Evolutionary conservation across 345 rosid species (phyloP).

Genomic region (Gynandropsis gynandra): DNA sequence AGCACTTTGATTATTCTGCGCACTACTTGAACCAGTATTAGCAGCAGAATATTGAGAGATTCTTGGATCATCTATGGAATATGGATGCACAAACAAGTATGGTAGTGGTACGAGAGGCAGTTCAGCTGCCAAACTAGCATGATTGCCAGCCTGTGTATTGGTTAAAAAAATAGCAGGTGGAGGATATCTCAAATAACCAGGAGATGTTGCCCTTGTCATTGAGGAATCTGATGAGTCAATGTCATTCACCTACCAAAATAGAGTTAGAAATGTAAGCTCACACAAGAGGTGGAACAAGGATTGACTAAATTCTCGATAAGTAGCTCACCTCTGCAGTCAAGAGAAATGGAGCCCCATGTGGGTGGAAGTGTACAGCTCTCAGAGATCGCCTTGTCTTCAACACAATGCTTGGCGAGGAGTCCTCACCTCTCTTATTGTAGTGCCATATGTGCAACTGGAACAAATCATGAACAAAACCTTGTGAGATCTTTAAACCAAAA

Average conservation of each 20-base stretch:
- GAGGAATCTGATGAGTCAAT: slow-evolving; percentile 75
- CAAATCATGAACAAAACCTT: slow-evolving; percentile 18
- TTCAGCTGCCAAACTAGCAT: slow-evolving; percentile 40
- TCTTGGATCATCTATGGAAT: slow-evolving; percentile 43
- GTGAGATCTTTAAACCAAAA: slow-evolving; percentile 8
- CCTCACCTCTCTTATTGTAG: slow-evolving; percentile 57
- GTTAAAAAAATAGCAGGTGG: slow-evolving; percentile 63
- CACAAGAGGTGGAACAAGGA: slow-evolving; percentile 18
- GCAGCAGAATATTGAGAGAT: slow-evolving; percentile 28
- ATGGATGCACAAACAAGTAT: slow-evolving; percentile 42
- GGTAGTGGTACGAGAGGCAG: slow-evolving; percentile 51
- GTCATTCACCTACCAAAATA: slow-evolving; percentile 83
- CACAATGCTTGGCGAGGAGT: slow-evolving; percentile 51
- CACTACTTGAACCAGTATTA: slow-evolving; percentile 33
- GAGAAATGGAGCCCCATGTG: slow-evolving; percentile 71
- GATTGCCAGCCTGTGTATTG: slow-evolving; percentile 44
- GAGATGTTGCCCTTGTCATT: slow-evolving; percentile 67
- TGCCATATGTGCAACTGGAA: slow-evolving; percentile 65
- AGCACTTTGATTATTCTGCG: slow-evolving; percentile 35
- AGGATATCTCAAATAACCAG: slow-evolving; percentile 61
- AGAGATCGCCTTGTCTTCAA: slow-evolving; percentile 74
- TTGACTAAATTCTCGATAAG: slow-evolving; percentile 19
- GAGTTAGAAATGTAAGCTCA: slow-evolving; percentile 40
- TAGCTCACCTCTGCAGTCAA: slow-evolving; percentile 77
- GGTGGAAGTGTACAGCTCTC: slow-evolving; percentile 83